These are phyloP conservation scores for Vitellaria paradoxa DNA, from an alignment of 179 eudicot genomes.

Conservation along the genomic window DNA sequence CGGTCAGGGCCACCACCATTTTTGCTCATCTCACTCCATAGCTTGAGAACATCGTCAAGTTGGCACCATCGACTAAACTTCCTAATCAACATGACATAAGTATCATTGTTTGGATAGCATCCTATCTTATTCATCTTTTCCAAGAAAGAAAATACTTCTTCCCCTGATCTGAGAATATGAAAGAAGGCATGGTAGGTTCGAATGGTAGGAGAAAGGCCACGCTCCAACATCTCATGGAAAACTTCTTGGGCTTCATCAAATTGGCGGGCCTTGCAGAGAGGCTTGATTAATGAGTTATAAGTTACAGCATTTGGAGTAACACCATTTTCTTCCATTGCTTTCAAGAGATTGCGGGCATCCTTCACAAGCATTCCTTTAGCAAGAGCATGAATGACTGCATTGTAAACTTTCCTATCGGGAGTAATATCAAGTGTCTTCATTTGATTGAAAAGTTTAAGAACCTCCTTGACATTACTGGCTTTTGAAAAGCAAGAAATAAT, in stretches of 20 bases:
- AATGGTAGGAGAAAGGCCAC: conserved; percentile 54
- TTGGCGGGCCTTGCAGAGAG: conserved; percentile 52
- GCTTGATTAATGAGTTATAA: conserved; percentile 78
- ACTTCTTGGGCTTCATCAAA: conserved; percentile 49
- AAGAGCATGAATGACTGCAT: conserved; percentile 74
- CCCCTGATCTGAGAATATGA: conserved; percentile 53
- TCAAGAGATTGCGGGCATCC: conserved; percentile 60
- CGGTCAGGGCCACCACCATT: conserved; percentile 68
- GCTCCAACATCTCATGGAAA: conserved; percentile 55
- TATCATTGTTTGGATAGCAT: conserved; percentile 74
- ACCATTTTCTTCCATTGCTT: conserved; percentile 65
- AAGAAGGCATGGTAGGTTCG: conserved; percentile 77
- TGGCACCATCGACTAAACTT: conserved; percentile 79
- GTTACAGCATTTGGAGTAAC: conserved; percentile 61
- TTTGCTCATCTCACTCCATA: conserved; percentile 70
- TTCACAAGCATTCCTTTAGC: conserved; percentile 59
- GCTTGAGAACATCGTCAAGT: conserved; percentile 47
- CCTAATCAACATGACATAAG: conserved; percentile 62
- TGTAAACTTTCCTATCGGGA: conserved; percentile 80
- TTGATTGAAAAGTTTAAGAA: conserved; percentile 48
- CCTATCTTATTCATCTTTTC: conserved; percentile 61
- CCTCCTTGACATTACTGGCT: conserved; percentile 38
- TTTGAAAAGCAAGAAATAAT: conserved; percentile 72
- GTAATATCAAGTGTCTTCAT: conserved; percentile 57
- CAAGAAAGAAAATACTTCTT: conserved; percentile 55